Evolutionary conservation across 148 eudicot genomes (phyloP).

Genomic region (Salicornia ramosissima): DNA sequence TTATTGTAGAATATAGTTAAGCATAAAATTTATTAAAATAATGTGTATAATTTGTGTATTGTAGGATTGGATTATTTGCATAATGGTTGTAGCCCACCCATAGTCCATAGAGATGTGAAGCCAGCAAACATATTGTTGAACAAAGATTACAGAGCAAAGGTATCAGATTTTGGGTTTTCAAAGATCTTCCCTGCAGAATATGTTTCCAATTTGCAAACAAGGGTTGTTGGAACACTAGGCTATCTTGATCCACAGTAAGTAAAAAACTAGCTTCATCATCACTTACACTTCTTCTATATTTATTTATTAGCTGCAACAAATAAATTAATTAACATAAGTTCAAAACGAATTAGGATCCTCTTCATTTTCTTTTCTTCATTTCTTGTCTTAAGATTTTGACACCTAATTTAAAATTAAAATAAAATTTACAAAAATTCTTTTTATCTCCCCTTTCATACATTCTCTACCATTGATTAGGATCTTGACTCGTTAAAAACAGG

Average conservation of each 20-base stretch:
- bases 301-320: no score
- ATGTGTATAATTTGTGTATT: background rate
- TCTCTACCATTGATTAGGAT: no score
- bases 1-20: background rate
- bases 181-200: conserved; percentile 28
- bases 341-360: no score
- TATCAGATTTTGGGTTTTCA: conserved; percentile 43
- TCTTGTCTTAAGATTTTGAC: no score
- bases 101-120: conserved; percentile 45
- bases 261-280: background rate
- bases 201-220: conserved; percentile 25
- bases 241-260: conserved; percentile 50
- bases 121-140: conserved; percentile 37
- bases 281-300: no score
- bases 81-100: conserved; percentile 37
- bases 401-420: no score
- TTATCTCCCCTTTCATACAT: no score
- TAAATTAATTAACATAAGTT: no score
- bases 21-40: background rate
- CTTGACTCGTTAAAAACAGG: no score
- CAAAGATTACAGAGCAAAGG: conserved; percentile 30
- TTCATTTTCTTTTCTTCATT: no score
- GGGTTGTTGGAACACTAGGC: conserved; percentile 35
- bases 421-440: no score
- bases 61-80: conserved; percentile 47